Evolutionary conservation across 2,329 filamentous ascomycete genomes (phyloP), one percentile per base, ranked within the genome.

Genomic region (Penicillium rolfsii): DNA sequence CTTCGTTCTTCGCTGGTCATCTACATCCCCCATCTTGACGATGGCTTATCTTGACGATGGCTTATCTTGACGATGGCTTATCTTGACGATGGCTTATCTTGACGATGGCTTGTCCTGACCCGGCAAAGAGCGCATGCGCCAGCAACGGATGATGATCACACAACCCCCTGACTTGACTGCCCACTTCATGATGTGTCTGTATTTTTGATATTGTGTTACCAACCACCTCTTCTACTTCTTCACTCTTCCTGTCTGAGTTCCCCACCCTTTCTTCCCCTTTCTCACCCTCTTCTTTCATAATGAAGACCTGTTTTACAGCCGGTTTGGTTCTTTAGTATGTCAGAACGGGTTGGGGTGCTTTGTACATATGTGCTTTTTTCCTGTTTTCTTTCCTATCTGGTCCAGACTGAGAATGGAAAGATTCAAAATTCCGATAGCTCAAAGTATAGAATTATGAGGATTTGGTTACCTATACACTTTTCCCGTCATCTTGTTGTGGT

Each of bases 81-180:
- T 69, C 66, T 69, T 69, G 67, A 69, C 55, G 67, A 67, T 67
- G 64, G 57, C 53, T 30, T 60, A 60, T 69, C 66, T 69, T 69
- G 67, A 69, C 55, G 67, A 67, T 67, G 64, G 57, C 53, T 30
- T 60, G 48, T 4, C 24, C 28, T 28, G 19, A 16, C 9, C 28
- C 3, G 19, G n/a, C 30, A 30, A 54, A 14, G 50, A 26, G 35
- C 53, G 24, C 53, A 56, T 48, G 53, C 48, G 61, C 59, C 65
- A 50, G 60, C 22, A 54, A 66, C 57, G 64, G 64, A 65, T 67
- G 65, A 68, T 70, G 65, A 70, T 64, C 16, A 6, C 26, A 26
- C 28, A 14, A 61, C 3, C 11, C 24, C 28, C 16, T 38, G 35
- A 26, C 16, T 30, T 40, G 52, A 43, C 16, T 54, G 24, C 40